A percentile compares a stretch with the other conserved stretches of the same genome.
These are phyloP conservation scores for Glutinoglossum americanum DNA, from an alignment of 495 filamentous ascomycete genomes.

Conservation along the genomic window DNA sequence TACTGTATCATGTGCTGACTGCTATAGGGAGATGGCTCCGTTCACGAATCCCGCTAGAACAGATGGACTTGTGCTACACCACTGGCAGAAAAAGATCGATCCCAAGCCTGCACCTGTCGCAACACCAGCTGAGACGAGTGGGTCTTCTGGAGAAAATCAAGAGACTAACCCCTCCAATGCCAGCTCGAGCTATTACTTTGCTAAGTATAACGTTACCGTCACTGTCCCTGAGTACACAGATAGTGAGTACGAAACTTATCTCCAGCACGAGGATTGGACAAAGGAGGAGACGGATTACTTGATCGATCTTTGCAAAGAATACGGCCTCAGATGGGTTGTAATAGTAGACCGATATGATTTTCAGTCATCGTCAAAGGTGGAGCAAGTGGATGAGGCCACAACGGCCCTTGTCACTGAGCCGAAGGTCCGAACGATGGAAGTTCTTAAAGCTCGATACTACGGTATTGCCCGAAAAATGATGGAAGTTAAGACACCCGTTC, in stretches of 20 bases:
- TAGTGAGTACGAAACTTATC: conserved; percentile 57
- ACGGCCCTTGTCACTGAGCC: conserved; percentile 21
- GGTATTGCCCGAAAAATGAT: conserved; percentile 66
- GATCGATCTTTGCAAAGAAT: conserved; percentile 47
- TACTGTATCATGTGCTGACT: not conserved
- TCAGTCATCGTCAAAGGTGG: conserved; percentile 13
- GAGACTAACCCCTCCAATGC: conserved; percentile 17
- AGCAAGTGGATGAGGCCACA: conserved; percentile 9
- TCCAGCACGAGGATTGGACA: conserved; percentile 60
- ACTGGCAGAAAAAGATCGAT: conserved; percentile 36
- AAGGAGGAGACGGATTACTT: conserved; percentile 87
- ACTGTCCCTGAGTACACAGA: conserved; percentile 59
- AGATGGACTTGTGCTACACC: conserved; percentile 36
- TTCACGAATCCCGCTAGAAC: conserved; percentile 38
- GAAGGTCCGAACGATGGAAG: conserved; percentile 51
- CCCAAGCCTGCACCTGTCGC: conserved; percentile 7
- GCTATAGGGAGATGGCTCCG: conserved; percentile 26
- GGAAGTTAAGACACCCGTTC: conserved; percentile 56
- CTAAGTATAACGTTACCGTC: conserved; percentile 67
- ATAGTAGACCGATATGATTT: conserved; percentile 87
- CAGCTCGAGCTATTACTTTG: conserved; percentile 31
- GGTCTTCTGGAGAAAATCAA: conserved; percentile 20
- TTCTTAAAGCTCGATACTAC: conserved; percentile 83
- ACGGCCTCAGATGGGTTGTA: conserved; percentile 73
- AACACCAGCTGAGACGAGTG: conserved; percentile 18